phyloP scores from a whole-genome alignment of 352 stramenopile genomes.

The Pythium apleroticum region DNA sequence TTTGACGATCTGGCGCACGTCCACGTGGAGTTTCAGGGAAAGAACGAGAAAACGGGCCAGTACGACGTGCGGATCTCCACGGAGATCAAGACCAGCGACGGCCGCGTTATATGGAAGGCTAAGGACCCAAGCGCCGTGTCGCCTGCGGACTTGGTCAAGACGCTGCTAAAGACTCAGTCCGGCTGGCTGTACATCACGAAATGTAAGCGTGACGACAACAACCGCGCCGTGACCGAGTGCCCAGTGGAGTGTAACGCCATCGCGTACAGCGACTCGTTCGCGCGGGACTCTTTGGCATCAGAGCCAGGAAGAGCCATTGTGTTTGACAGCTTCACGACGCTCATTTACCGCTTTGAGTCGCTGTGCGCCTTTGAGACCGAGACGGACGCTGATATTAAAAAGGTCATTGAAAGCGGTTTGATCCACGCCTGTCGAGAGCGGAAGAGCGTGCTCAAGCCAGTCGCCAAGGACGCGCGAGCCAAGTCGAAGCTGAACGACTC shows the following conservation, averaged over 20 bases:
- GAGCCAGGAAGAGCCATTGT: background rate
- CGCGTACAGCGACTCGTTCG: background rate
- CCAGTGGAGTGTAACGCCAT: background rate
- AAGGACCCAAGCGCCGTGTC: background rate
- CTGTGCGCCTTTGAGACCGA: background rate
- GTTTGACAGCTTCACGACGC: conserved; percentile 7
- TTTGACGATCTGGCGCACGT: background rate
- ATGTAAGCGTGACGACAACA: background rate
- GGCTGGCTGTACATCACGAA: conserved; percentile 3
- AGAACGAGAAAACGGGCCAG: background rate
- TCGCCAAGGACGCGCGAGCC: background rate
- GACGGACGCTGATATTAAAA: background rate
- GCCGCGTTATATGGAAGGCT: background rate
- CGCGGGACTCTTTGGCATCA: background rate
- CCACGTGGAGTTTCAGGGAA: background rate
- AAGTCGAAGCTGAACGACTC: conserved; percentile 4
- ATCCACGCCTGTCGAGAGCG: background rate
- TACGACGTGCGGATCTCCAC: background rate
- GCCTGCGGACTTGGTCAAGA: background rate
- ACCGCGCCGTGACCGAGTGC: background rate
- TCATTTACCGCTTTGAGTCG: conserved; percentile 10
- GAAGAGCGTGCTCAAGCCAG: background rate
- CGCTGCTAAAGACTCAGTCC: background rate
- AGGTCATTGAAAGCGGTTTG: background rate
- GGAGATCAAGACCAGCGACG: background rate